These are phyloP conservation scores for Aulographum hederae DNA, from an alignment of 2,329 filamentous ascomycete species.

Conservation along the genomic window DNA sequence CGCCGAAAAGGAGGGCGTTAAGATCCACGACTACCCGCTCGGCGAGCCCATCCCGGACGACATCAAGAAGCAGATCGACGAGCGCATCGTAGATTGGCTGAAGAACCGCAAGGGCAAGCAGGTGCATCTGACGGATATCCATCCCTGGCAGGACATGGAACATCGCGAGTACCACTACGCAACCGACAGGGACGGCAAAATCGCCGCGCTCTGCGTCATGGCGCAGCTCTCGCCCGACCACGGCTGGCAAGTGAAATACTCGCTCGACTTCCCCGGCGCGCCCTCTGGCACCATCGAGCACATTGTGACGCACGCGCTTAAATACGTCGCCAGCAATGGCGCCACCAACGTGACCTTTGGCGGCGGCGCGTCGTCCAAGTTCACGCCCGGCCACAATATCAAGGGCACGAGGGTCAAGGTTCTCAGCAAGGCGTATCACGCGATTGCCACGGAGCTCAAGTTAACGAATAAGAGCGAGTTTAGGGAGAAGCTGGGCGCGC, in stretches of 20 bases:
- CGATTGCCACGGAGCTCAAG: conserved; percentile 64
- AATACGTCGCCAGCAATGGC: conserved; percentile 37
- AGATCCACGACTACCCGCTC: conserved; percentile 54
- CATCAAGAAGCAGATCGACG: conserved; percentile 49
- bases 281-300: conserved; percentile 79
- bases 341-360: conserved; percentile 66
- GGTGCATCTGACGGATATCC: conserved; percentile 78
- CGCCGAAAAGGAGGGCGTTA: conserved; percentile 68
- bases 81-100: conserved; percentile 64
- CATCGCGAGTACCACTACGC: conserved; percentile 80
- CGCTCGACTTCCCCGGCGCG: conserved; percentile 76
- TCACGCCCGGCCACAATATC: conserved; percentile 67
- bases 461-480: conserved; percentile 77
- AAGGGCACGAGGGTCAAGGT: conserved; percentile 66
- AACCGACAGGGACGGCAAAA: conserved; percentile 49
- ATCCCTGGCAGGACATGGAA: conserved; percentile 67
- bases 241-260: conserved; percentile 91
- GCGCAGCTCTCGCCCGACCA: conserved; percentile 63
- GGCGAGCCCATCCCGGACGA: conserved; percentile 46
- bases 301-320: conserved; percentile 56
- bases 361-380: conserved; percentile 55
- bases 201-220: conserved; percentile 64
- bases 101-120: conserved; percentile 64
- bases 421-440: conserved; percentile 64
- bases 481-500: conserved; percentile 72